phyloP scores from a whole-genome alignment of 2,329 filamentous ascomycete species.

The Talaromyces sp. region DNA sequence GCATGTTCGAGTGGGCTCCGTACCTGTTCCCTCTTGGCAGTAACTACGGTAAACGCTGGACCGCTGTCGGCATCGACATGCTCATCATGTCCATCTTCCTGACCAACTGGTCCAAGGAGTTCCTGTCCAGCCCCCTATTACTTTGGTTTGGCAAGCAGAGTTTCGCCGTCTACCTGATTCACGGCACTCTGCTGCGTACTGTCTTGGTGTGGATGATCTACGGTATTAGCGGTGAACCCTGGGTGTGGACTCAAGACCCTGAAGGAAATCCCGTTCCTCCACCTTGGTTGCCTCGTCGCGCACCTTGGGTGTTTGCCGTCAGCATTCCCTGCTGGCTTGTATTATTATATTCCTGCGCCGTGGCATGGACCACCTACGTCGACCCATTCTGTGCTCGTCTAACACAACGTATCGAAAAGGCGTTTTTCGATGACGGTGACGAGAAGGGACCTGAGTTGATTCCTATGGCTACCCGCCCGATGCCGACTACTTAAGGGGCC shows the following conservation, averaged over 20 bases:
- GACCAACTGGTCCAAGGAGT: constrained; percentile 47
- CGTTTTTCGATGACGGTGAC: constrained; percentile 43
- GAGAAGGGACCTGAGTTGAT: constrained; percentile 33
- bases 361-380: constrained; percentile 52
- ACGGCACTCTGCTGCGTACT: constrained; percentile 52
- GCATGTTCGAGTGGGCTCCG: constrained; percentile 39
- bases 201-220: constrained; percentile 53
- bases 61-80: constrained; percentile 49
- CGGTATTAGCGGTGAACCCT: constrained; percentile 47
- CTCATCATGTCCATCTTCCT: constrained; percentile 51
- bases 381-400: constrained; percentile 49
- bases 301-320: constrained; percentile 39
- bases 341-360: constrained; percentile 47
- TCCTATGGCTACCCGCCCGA: constrained; percentile 25
- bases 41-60: constrained; percentile 46
- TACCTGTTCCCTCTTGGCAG: constrained; percentile 47
- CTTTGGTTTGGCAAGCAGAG: constrained; percentile 55
- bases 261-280: constrained; percentile 39
- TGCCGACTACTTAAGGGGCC: not conserved
- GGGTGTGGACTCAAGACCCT: constrained; percentile 41
- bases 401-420: constrained; percentile 48
- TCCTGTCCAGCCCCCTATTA: constrained; percentile 50
- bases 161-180: constrained; percentile 54
- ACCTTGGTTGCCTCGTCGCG: constrained; percentile 42
- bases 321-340: constrained; percentile 47